These are phyloP conservation scores for Hymenoscyphus salicellus DNA, from an alignment of 2,329 filamentous ascomycete species.

Conservation along the genomic window DNA sequence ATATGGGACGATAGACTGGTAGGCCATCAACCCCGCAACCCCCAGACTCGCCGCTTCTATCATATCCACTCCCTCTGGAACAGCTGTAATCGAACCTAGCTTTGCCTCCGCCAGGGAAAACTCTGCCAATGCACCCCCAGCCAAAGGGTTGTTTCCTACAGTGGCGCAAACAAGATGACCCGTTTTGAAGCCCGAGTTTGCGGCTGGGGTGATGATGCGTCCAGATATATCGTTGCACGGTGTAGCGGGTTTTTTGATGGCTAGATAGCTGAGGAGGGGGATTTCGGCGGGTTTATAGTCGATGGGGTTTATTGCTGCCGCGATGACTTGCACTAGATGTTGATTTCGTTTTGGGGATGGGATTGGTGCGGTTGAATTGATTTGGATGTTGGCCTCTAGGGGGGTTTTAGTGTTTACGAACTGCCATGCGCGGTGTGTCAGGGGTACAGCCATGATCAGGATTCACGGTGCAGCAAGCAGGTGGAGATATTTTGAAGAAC, in stretches of 20 bases:
- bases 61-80: conserved; percentile 35
- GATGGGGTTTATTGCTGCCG: conserved; percentile 56
- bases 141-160: conserved; percentile 21
- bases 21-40: conserved; percentile 40
- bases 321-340: conserved; percentile 43
- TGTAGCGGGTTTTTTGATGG: conserved; percentile 43
- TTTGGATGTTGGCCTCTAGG: conserved; percentile 8
- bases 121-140: conserved; percentile 27
- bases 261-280: conserved; percentile 40
- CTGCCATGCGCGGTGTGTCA: conserved; percentile 14
- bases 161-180: conserved; percentile 44
- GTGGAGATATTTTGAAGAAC: too few species aligned
- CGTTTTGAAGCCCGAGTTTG: conserved; percentile 33
- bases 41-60: conserved; percentile 42
- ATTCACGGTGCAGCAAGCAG: too few species aligned
- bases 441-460: neutral
- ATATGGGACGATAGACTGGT: conserved; percentile 43
- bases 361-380: conserved; percentile 12
- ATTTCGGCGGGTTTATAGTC: conserved; percentile 62
- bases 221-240: conserved; percentile 45
- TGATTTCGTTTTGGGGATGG: conserved; percentile 11
- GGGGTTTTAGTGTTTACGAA: conserved; percentile 13
- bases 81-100: neutral
- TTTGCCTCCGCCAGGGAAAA: conserved; percentile 5
- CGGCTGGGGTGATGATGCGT: conserved; percentile 32